A percentile compares a stretch with the other conserved stretches of the same genome.
phyloP scores from a whole-genome alignment of 495 filamentous ascomycete species.

The Penicillium roqueforti region DNA sequence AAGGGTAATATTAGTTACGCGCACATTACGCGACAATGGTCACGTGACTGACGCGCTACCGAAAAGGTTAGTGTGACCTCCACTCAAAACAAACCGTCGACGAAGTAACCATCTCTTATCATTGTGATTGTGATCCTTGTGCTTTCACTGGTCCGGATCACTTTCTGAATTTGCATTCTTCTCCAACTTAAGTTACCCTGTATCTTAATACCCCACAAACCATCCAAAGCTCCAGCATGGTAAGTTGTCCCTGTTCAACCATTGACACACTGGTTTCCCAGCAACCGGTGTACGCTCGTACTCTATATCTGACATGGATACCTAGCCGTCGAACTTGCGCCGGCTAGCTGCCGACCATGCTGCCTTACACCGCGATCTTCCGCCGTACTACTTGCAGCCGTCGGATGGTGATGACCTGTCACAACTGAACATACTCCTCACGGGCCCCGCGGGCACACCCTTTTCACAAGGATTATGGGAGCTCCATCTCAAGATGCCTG shows the following conservation, averaged over 20 bases:
- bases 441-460: constrained; percentile 61
- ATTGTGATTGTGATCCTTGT: constrained; percentile 3
- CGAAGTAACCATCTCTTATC: constrained; percentile 28
- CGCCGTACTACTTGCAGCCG: constrained; percentile 65
- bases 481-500: constrained; percentile 59
- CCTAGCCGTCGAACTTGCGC: constrained; percentile 49
- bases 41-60: constrained; percentile 18
- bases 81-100: constrained; percentile 22
- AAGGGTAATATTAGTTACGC: constrained; percentile 12
- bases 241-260: constrained; percentile 7
- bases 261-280: background rate
- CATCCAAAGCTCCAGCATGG: constrained; percentile 11
- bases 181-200: background rate
- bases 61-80: constrained; percentile 18
- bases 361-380: constrained; percentile 53
- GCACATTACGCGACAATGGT: constrained; percentile 10
- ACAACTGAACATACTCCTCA: constrained; percentile 55
- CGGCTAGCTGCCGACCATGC: constrained; percentile 65
- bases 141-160: background rate
- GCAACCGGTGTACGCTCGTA: constrained; percentile 5
- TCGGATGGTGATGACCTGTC: constrained; percentile 55
- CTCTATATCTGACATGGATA: constrained; percentile 11
- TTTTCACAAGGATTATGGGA: constrained; percentile 59
- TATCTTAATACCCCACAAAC: background rate
- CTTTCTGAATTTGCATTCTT: background rate